Percentiles rank a stretch among this genome's conserved stretches.
phyloP scores from a whole-genome alignment of 2,329 filamentous ascomycete species.

The Massarina eburnea region DNA sequence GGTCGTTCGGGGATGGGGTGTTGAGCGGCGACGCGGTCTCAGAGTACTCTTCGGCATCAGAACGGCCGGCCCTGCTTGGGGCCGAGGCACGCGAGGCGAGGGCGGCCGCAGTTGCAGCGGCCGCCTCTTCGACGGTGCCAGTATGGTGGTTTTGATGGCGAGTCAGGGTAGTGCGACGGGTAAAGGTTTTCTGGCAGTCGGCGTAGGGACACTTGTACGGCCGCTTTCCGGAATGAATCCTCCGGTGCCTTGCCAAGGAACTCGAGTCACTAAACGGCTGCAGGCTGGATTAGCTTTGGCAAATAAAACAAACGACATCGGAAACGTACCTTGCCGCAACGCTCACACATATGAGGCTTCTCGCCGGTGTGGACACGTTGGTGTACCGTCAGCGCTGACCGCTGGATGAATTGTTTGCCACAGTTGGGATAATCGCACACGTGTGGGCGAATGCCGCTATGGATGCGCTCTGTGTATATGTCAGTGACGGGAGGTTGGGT shows the following conservation, averaged over 20 bases:
- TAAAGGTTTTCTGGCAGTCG: slow-evolving; percentile 98
- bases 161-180: slow-evolving; percentile 89
- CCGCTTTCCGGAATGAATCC: slow-evolving; percentile 92
- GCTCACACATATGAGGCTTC: slow-evolving; percentile 97
- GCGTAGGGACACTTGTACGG: slow-evolving; percentile 98
- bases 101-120: slow-evolving; percentile 82
- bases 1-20: slow-evolving; percentile 81
- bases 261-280: slow-evolving; percentile 96
- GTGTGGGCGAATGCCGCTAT: slow-evolving; percentile 87
- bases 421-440: slow-evolving; percentile 87
- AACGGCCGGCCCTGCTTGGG: slow-evolving; percentile 58
- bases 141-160: slow-evolving; percentile 95
- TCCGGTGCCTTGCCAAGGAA: slow-evolving; percentile 86
- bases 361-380: slow-evolving; percentile 95
- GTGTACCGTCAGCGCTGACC: slow-evolving; percentile 93
- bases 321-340: slow-evolving; percentile 82
- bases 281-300: slow-evolving; percentile 24
- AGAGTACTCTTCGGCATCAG: slow-evolving; percentile 71
- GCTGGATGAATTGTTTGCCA: slow-evolving; percentile 95
- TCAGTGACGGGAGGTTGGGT: slow-evolving; percentile 34
- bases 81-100: slow-evolving; percentile 61
- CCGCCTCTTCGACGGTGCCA: slow-evolving; percentile 91
- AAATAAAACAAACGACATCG: neutral
- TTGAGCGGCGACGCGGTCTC: slow-evolving; percentile 73
- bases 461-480: slow-evolving; percentile 75